Percentiles rank a stretch among this genome's conserved stretches.
Evolutionary conservation across 768 basidiomycete species (phyloP).

Genomic region (Phanerodontia chrysosporium): DNA sequence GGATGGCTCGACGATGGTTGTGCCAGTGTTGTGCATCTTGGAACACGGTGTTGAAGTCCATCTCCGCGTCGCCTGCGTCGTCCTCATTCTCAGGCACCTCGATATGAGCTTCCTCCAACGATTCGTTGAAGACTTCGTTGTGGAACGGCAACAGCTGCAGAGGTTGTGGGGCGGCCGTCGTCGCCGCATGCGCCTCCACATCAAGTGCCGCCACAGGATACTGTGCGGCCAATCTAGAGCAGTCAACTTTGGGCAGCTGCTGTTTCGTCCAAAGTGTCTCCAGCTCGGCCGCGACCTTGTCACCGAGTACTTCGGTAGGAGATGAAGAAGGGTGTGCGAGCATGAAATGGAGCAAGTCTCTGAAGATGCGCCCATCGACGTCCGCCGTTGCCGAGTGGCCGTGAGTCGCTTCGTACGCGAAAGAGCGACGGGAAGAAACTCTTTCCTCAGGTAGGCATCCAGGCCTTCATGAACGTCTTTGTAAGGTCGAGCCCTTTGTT

Average conservation of each 20-base stretch:
- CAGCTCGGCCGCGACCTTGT: constrained; percentile 21
- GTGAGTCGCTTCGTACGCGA: constrained; percentile 21
- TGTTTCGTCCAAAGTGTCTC: constrained; percentile 21
- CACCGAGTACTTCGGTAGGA: constrained; percentile 27
- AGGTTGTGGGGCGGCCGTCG: background rate
- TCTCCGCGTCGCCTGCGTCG: constrained; percentile 12
- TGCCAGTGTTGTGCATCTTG: constrained; percentile 62
- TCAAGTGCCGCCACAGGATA: constrained; percentile 9
- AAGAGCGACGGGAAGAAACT: constrained; percentile 41
- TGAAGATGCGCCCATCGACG: constrained; percentile 52
- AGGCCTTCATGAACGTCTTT: constrained; percentile 21
- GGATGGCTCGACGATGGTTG: constrained; percentile 38
- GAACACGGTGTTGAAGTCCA: constrained; percentile 42
- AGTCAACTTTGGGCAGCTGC: constrained; percentile 18
- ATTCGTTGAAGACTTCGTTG: constrained; percentile 37
- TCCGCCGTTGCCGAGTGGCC: constrained; percentile 32
- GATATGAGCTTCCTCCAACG: constrained; percentile 33
- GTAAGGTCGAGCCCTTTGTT: constrained; percentile 35
- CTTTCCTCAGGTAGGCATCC: constrained; percentile 24
- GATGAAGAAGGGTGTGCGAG: constrained; percentile 19
- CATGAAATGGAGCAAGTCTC: constrained; percentile 37
- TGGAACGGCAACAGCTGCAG: constrained; percentile 34
- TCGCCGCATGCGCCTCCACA: background rate
- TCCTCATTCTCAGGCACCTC: constrained; percentile 15
- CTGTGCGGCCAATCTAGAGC: constrained; percentile 25